Evolutionary conservation across 495 filamentous ascomycete species (phyloP), one percentile per base, ranked within the genome.

Genomic region (Amniculicola lignicola): DNA sequence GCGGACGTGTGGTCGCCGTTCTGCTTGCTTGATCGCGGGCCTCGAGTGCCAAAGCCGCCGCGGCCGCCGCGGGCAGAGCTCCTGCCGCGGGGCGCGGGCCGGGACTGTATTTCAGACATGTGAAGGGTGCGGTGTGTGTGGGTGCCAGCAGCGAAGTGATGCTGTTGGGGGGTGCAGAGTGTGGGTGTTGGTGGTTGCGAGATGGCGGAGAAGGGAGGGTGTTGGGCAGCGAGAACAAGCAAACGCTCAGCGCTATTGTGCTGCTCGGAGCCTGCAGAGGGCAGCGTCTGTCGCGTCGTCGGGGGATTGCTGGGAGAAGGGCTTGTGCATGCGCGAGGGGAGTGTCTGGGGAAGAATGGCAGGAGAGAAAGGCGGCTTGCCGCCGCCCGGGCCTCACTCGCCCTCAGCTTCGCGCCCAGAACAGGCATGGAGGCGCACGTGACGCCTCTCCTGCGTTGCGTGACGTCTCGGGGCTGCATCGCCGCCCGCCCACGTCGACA

Each of bases 41-140:
- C 85, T 72, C 90, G 82, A 68, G 77, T 36, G 67, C 80, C 84
- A 72, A 83, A 85, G 60, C 88, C 87, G 63, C 56, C 89, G 72
- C 93, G 81, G 55, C 90, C 88, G 65, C 90, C 90, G 64, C 90
- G 82, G 72, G 79, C 72, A 63, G 88, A 83, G 74, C 84, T 85
- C 77, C 89, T 84, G 71, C 89, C 89, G 69, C 90, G 87, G 62
- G 81, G 77, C 63, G 83, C 84, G 70, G 82, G 73, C 77, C 93
- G 81, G 71, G 85, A 78, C 77, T 90, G 84, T 74, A 88, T 84
- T 81, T 96, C 93, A 78, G 93, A 94, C 92, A 98, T 96, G 71
- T 76, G 66, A 63, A 47, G 16, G 59, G 39, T 61, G 61, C 16
- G 37, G 37, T 40, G 48, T 52, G 46, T 62, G 57, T 41, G 50